These are phyloP conservation scores for Candida easanensis DNA, from an alignment of 805 yeast species.

Conservation along the genomic window DNA sequence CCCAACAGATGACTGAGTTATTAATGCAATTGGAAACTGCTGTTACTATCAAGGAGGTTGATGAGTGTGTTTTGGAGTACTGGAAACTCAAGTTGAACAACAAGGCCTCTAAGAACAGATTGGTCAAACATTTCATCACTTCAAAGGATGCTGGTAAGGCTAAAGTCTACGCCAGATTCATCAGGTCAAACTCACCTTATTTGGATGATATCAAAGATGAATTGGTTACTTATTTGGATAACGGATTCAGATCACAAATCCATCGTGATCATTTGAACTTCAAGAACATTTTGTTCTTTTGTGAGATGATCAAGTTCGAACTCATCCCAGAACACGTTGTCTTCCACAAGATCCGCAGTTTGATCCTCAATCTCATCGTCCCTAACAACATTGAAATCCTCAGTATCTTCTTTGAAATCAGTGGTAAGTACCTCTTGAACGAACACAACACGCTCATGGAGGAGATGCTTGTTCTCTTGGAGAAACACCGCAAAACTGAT, in stretches of 20 bases:
- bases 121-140: conserved; percentile 54
- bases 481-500: conserved; percentile 45
- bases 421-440: conserved; percentile 64
- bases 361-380: conserved; percentile 50
- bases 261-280: conserved; percentile 51
- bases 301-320: conserved; percentile 75
- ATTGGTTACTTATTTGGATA: conserved; percentile 52
- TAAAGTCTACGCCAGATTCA: conserved; percentile 59
- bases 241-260: conserved; percentile 58
- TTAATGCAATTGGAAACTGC: conserved; percentile 42
- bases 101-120: conserved; percentile 66
- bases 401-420: conserved; percentile 65
- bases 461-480: conserved; percentile 58
- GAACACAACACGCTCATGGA: conserved; percentile 59
- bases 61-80: conserved; percentile 44
- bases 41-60: conserved; percentile 46
- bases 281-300: conserved; percentile 57
- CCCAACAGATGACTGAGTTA: conserved; percentile 41
- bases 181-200: conserved; percentile 53
- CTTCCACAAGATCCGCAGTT: conserved; percentile 66
- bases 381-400: conserved; percentile 67
- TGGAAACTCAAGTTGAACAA: conserved; percentile 55
- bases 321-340: conserved; percentile 67
- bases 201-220: conserved; percentile 52
- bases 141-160: conserved; percentile 44